Evolutionary conservation across 2,329 filamentous ascomycete species (phyloP).

Genomic region (Penicillium psychrosexuale): DNA sequence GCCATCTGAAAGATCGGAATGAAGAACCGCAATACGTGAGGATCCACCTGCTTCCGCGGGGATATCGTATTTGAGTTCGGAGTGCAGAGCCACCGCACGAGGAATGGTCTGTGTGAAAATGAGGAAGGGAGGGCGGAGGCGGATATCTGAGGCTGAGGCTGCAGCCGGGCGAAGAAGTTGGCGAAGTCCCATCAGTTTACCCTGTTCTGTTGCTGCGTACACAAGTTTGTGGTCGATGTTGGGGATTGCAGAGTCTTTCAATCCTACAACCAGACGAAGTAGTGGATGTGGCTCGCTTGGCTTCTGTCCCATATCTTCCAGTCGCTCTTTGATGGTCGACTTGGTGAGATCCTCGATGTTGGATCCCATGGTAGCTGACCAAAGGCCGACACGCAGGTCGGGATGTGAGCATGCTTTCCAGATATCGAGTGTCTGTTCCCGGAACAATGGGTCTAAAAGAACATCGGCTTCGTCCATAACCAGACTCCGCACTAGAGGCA

Average conservation of each 20-base stretch:
- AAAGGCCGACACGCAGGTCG: slow-evolving; percentile 72
- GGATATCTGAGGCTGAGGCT: slow-evolving; percentile 45
- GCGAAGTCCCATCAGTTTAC: slow-evolving; percentile 86
- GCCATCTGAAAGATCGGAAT: slow-evolving; percentile 76
- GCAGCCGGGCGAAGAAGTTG: slow-evolving; percentile 79
- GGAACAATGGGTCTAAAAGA: slow-evolving; percentile 84
- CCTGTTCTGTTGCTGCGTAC: slow-evolving; percentile 88
- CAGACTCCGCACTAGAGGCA: slow-evolving; percentile 69
- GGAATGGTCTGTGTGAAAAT: slow-evolving; percentile 97
- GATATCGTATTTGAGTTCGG: slow-evolving; percentile 92
- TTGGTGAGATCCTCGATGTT: slow-evolving; percentile 78
- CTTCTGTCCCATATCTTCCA: slow-evolving; percentile 20
- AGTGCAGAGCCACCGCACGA: slow-evolving; percentile 79
- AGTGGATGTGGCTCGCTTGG: slow-evolving; percentile 47
- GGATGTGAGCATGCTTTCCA: slow-evolving; percentile 75
- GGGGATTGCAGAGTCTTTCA: slow-evolving; percentile 93
- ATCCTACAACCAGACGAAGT: slow-evolving; percentile 83
- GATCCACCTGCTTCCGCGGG: slow-evolving; percentile 81
- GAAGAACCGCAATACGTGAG: slow-evolving; percentile 80
- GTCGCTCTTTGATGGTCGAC: slow-evolving; percentile 61
- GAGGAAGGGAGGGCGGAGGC: slow-evolving; percentile 80
- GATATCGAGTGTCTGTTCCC: slow-evolving; percentile 78
- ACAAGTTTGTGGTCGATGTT: slow-evolving; percentile 85
- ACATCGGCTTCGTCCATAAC: slow-evolving; percentile 95
- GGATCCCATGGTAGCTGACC: slow-evolving; percentile 96